Evolutionary conservation across 2,329 filamentous ascomycete species (phyloP), one percentile per base, ranked within the genome.

Genomic region (Nothomitra cinnamomea): DNA sequence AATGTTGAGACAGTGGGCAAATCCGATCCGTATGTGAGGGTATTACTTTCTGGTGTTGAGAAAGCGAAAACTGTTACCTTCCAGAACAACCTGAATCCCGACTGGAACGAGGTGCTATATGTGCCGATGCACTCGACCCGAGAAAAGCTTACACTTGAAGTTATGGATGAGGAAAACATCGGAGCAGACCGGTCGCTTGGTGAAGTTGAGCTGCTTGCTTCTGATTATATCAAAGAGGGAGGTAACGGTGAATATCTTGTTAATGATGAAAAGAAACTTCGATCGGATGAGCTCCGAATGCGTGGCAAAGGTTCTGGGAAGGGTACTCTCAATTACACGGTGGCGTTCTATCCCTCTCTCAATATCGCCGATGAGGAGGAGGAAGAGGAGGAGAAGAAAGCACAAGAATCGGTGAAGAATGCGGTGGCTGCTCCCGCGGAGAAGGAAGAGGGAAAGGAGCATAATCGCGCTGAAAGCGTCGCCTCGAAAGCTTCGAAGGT

Each of bases 1-100:
- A 98, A 98, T 66, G 77, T 95, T 53, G 92, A 98, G 68, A 87
- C 87, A 1, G 79, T 98, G 67, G 92, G 92, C 68, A 96, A 96
- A 69, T 96, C 92, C 0, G 94, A 98, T 66, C 87, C 92, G 0
- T 98, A 98, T 62, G 86, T 82, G 21, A 83, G 90, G 42, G 84
- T 96, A 1, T 69, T 95, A 53, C 76, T 95, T 6, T 95, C 89
- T 49, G 90, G 92, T 47, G 81, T 96, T 54, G 84, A 92, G 64
- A 94, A 90, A 67, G 88, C 79, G 8, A 81, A 89, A 55, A 96
- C 92, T 1, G 92, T 98, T 51, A 96, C 90, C 0, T 95, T 92
- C 73, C 82, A 87, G 65, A 98, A 95, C 69, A 94, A 95, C 57
- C 79, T 98, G 55, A 87, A 94, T 64, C 92, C 92, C 1, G 85